Evolutionary conservation across 2,329 filamentous ascomycete species (phyloP).

Genomic region (Penicillium carneum): DNA sequence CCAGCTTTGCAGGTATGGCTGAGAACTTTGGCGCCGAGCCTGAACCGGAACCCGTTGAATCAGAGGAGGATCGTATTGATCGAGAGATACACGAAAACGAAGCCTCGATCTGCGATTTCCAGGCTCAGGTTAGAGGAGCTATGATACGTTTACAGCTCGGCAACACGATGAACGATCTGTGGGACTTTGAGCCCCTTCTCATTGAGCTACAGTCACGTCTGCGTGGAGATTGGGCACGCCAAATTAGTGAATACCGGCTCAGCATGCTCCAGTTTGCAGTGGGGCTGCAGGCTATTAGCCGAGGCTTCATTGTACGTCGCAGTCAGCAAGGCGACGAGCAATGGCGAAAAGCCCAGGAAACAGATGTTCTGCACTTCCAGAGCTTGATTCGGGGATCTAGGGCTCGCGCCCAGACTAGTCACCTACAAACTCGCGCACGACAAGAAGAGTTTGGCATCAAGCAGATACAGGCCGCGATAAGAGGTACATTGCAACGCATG

Average conservation of each 20-base stretch:
- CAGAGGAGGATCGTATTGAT: constrained; percentile 86
- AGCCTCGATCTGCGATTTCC: constrained; percentile 75
- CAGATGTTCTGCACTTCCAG: constrained; percentile 78
- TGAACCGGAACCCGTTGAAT: constrained; percentile 77
- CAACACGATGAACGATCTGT: constrained; percentile 83
- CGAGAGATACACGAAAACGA: constrained; percentile 82
- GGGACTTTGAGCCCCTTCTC: constrained; percentile 81
- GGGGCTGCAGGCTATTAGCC: constrained; percentile 77
- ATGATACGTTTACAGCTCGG: constrained; percentile 78
- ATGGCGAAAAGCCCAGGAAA: constrained; percentile 76
- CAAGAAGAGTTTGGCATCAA: constrained; percentile 55
- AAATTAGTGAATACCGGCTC: constrained; percentile 80
- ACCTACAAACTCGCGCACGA: constrained; percentile 50
- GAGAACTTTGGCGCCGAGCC: constrained; percentile 91
- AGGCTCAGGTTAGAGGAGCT: constrained; percentile 85
- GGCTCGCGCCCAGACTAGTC: constrained; percentile 53
- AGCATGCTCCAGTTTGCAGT: constrained; percentile 83
- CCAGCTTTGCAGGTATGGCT: constrained; percentile 96
- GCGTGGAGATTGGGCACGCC: constrained; percentile 84
- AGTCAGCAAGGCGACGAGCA: constrained; percentile 68
- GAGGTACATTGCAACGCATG: constrained; percentile 55
- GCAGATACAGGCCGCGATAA: constrained; percentile 64
- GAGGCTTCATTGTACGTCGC: constrained; percentile 76
- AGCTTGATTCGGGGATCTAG: constrained; percentile 72
- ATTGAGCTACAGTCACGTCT: constrained; percentile 85